Evolutionary conservation across 805 yeast species (phyloP).

Genomic region (Vanderwaltozyma verrucispora): DNA sequence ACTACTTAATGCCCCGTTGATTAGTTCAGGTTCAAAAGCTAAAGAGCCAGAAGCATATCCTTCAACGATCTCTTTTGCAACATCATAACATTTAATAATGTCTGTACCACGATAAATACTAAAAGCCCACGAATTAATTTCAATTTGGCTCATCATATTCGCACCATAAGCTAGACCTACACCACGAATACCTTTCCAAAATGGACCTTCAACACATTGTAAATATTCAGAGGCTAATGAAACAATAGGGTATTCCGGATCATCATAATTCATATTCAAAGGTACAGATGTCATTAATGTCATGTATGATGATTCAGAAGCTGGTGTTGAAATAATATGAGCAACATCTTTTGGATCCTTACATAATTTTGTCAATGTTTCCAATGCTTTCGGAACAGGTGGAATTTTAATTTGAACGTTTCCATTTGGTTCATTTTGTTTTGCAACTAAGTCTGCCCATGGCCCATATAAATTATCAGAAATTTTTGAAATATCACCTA

Average conservation of each 20-base stretch:
- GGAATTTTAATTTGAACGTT: conserved; percentile 10
- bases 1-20: conserved; percentile 68
- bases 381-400: conserved; percentile 42
- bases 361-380: conserved; percentile 50
- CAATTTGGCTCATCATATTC: conserved; percentile 44
- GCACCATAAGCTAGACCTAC: conserved; percentile 92
- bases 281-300: conserved; percentile 52
- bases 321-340: conserved; percentile 60
- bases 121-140: conserved; percentile 57
- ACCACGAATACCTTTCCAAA: conserved; percentile 94
- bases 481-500: conserved; percentile 54
- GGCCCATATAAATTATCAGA: conserved; percentile 18
- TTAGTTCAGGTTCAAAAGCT: conserved; percentile 44
- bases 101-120: conserved; percentile 79
- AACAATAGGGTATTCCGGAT: conserved; percentile 58
- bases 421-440: conserved; percentile 3
- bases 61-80: conserved; percentile 54
- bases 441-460: conserved; percentile 16
- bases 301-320: conserved; percentile 73
- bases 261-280: conserved; percentile 29
- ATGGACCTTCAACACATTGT: conserved; percentile 89
- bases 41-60: conserved; percentile 46
- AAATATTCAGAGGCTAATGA: conserved; percentile 66
- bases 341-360: conserved; percentile 40
- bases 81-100: conserved; percentile 47